Conservation (phyloP, 129 eudicot species). For the Pittosporum tobira region DNA sequence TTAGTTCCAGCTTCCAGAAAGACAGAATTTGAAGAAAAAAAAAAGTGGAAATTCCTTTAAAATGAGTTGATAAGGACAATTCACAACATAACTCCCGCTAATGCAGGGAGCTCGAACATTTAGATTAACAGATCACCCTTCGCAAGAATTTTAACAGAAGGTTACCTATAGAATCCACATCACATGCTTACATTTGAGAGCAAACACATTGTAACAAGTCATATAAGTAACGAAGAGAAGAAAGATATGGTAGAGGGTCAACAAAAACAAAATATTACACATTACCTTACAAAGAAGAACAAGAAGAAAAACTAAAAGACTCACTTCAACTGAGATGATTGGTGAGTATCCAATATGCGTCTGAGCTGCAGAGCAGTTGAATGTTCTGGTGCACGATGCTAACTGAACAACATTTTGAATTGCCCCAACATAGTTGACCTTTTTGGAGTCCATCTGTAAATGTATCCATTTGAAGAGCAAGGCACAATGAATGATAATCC, state of each 20-base stretch:
- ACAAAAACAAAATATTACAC: neutral
- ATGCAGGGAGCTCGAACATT: neutral
- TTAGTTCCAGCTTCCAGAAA: neutral
- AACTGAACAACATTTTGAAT: constrained; percentile 37
- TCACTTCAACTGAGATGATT: constrained; percentile 63
- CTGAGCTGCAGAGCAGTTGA: constrained; percentile 71
- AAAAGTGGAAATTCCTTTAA: neutral
- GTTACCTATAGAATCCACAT: neutral
- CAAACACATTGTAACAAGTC: neutral
- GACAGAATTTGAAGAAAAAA: neutral
- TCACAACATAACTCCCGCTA: neutral
- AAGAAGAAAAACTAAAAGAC: constrained; percentile 15
- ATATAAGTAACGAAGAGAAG: neutral
- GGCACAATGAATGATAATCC: constrained; percentile 25
- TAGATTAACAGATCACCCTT: neutral
- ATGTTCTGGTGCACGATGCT: constrained; percentile 57
- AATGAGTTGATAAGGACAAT: neutral
- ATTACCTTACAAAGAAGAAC: too few species aligned
- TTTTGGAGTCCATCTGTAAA: constrained; percentile 31
- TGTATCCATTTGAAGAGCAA: constrained; percentile 43
- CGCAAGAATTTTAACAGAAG: neutral
- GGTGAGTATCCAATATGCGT: constrained; percentile 70
- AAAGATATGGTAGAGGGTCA: neutral
- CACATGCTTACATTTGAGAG: neutral
- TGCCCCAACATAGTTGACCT: constrained; percentile 21